A percentile compares a stretch with the other conserved stretches of the same genome.
These are phyloP conservation scores for Fagopyrum homotropicum DNA, from an alignment of 148 eudicot species.

Conservation along the genomic window DNA sequence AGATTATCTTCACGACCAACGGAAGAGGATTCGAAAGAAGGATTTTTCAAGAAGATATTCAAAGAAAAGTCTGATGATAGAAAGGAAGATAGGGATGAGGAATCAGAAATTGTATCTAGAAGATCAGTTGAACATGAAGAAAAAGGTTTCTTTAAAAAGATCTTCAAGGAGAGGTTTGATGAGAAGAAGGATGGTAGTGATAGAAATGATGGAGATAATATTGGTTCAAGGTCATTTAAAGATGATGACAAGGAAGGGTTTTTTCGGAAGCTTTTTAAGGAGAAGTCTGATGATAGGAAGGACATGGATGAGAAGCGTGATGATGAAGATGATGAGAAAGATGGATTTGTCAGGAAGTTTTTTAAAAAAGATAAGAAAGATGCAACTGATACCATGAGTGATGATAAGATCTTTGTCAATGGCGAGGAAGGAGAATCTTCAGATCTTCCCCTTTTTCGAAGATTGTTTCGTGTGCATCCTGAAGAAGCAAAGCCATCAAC, in stretches of 20 bases:
- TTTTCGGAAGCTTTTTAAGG: constrained; percentile 36
- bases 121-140: constrained; percentile 24
- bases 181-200: constrained; percentile 42
- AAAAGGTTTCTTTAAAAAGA: constrained; percentile 35
- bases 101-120: constrained; percentile 7
- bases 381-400: constrained; percentile 35
- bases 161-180: constrained; percentile 44
- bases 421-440: constrained; percentile 75
- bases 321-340: constrained; percentile 68
- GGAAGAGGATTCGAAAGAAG: constrained; percentile 62
- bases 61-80: constrained; percentile 82
- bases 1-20: constrained; percentile 43
- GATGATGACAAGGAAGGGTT: constrained; percentile 42
- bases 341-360: constrained; percentile 80
- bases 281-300: constrained; percentile 36
- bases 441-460: constrained; percentile 72
- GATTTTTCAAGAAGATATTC: constrained; percentile 51
- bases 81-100: constrained; percentile 58
- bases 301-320: constrained; percentile 34
- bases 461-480: constrained; percentile 76
- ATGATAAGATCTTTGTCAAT: constrained; percentile 46
- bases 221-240: constrained; percentile 28
- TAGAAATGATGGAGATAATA: constrained; percentile 27
- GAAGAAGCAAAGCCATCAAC: constrained; percentile 54
- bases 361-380: constrained; percentile 84